A percentile compares a stretch with the other conserved stretches of the same genome.
These are phyloP conservation scores for Nemania sp. DNA, from an alignment of 2,329 filamentous ascomycete genomes.

Conservation along the genomic window DNA sequence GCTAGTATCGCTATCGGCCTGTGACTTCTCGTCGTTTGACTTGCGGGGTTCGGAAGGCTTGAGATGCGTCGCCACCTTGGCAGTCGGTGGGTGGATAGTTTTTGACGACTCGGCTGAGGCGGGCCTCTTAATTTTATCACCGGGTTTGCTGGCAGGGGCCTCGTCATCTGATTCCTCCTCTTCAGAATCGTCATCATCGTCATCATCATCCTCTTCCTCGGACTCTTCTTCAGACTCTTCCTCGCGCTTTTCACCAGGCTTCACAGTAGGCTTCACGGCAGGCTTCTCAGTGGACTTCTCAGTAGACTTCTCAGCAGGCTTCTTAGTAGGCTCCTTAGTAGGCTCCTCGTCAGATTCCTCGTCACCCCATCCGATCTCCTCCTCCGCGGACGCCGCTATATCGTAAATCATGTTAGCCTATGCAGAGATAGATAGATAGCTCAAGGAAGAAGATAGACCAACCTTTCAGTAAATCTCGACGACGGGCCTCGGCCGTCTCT, in stretches of 20 bases:
- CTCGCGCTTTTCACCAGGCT: constrained; percentile 64
- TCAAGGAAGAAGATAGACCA: constrained; percentile 49
- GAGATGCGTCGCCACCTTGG: constrained; percentile 55
- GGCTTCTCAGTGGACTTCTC: constrained; percentile 41
- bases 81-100: constrained; percentile 67
- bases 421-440: constrained; percentile 37
- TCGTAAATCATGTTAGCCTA: constrained; percentile 49
- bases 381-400: constrained; percentile 74
- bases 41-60: constrained; percentile 76
- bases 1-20: constrained; percentile 92
- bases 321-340: too few relatives aligned
- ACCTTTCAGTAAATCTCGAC: constrained; percentile 93
- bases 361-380: constrained; percentile 75
- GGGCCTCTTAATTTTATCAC: constrained; percentile 55
- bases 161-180: constrained; percentile 46
- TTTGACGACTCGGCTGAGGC: constrained; percentile 68
- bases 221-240: constrained; percentile 76
- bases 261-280: too few relatives aligned
- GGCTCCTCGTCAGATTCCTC: constrained; percentile 41
- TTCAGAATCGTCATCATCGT: constrained; percentile 7
- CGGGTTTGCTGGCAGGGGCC: constrained; percentile 50
- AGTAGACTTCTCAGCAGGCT: too few relatives aligned
- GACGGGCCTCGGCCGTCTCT: constrained; percentile 89
- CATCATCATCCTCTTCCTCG: constrained; percentile 74
- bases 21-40: constrained; percentile 90